Conservation (phyloP, 2,329 filamentous ascomycete genomes). For the Beauveria sp. region DNA sequence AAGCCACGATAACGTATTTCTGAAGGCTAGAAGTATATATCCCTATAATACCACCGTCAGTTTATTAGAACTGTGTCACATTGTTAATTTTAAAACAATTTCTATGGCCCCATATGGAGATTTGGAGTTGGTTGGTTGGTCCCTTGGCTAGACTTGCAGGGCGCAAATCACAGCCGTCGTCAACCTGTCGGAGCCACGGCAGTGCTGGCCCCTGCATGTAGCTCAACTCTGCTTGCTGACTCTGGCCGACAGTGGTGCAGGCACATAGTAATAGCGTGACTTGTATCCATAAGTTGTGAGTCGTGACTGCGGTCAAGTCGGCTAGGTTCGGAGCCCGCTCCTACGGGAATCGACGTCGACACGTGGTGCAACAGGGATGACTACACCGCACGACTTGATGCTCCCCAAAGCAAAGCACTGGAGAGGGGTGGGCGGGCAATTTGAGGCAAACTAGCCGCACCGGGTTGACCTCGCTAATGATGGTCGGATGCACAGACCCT, state of each 20-base stretch:
- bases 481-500: neutral
- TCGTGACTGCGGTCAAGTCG: neutral
- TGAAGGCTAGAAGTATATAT: neutral
- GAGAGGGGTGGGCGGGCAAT: too few relatives aligned
- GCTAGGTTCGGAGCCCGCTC: neutral
- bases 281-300: neutral
- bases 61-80: neutral
- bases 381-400: neutral
- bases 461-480: too few relatives aligned
- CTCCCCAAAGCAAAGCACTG: neutral
- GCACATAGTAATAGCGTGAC: neutral
- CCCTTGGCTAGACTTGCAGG: conserved; percentile 7
- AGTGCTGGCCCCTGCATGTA: neutral
- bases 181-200: neutral
- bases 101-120: neutral
- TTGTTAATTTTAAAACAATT: neutral
- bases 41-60: neutral
- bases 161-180: conserved; percentile 10
- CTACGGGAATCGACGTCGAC: conserved; percentile 8
- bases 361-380: conserved; percentile 12
- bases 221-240: neutral
- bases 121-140: neutral
- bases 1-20: neutral
- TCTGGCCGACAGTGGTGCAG: neutral
- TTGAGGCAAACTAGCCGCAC: too few relatives aligned